Conservation (phyloP, 441 rosid genomes). For the Erodium texanum region DNA sequence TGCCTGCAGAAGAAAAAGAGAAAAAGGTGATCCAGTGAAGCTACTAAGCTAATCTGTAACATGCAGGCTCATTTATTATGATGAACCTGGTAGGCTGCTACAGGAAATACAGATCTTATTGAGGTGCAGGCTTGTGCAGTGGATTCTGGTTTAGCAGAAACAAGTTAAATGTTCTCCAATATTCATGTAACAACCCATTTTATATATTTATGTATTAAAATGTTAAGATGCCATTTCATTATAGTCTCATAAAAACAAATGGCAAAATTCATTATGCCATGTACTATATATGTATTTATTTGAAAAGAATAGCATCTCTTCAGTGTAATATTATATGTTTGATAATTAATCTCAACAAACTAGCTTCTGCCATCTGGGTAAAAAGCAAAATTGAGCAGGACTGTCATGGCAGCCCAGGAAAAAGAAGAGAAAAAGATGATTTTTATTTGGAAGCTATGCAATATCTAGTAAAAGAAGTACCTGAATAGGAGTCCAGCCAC, state of each 20-base stretch:
- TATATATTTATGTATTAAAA: too few species aligned
- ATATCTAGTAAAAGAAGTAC: conserved; percentile 20
- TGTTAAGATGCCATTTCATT: neutral
- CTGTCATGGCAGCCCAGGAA: too few species aligned
- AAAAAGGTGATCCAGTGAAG: neutral
- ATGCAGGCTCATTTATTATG: neutral
- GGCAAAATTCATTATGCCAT: neutral
- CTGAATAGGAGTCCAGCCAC: conserved; percentile 97
- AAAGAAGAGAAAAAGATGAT: neutral
- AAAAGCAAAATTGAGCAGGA: neutral
- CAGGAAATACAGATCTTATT: too few species aligned
- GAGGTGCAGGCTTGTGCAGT: neutral
- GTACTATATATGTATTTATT: too few species aligned
- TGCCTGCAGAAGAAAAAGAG: neutral
- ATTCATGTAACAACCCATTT: neutral
- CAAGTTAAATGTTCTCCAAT: neutral
- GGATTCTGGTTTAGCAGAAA: neutral
- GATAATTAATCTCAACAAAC: neutral
- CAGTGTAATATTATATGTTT: neutral
- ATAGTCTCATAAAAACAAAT: neutral
- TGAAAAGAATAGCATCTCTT: neutral
- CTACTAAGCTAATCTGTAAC: neutral
- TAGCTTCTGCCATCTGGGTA: neutral
- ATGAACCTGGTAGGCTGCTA: neutral
- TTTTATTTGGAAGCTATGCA: neutral